Evolutionary conservation across 306 rosid genomes (phyloP).

Genomic region (Alnus rubra): DNA sequence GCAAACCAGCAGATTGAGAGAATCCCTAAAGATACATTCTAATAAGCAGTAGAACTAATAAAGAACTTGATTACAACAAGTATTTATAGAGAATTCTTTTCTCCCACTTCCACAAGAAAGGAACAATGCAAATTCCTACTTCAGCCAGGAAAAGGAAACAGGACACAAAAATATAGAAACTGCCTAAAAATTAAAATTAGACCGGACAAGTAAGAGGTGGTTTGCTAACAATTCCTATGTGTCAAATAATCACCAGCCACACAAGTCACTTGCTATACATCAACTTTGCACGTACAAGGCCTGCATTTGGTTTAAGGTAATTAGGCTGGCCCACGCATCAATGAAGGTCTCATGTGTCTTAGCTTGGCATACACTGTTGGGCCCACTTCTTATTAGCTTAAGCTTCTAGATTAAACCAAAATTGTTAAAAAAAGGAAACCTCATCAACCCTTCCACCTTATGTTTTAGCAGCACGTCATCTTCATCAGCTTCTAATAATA

Average conservation of each 20-base stretch:
- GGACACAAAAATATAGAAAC: background rate
- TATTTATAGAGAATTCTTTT: background rate
- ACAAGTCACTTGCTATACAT: background rate
- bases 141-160: background rate
- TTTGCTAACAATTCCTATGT: background rate
- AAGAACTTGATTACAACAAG: background rate
- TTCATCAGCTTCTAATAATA: background rate
- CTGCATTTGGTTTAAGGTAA: background rate
- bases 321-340: background rate
- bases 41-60: background rate
- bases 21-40: background rate
- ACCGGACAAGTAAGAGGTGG: background rate
- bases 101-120: background rate
- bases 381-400: background rate
- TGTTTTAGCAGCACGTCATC: background rate
- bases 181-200: background rate
- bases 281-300: background rate
- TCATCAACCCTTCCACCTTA: background rate
- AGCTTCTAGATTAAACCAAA: background rate
- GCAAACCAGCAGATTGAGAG: background rate
- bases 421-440: background rate
- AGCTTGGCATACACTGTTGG: background rate
- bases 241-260: background rate
- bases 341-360: background rate
- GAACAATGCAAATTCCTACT: background rate